phyloP scores from a whole-genome alignment of 2,329 filamentous ascomycete genomes.

The Aspergillus transmontanensis region DNA sequence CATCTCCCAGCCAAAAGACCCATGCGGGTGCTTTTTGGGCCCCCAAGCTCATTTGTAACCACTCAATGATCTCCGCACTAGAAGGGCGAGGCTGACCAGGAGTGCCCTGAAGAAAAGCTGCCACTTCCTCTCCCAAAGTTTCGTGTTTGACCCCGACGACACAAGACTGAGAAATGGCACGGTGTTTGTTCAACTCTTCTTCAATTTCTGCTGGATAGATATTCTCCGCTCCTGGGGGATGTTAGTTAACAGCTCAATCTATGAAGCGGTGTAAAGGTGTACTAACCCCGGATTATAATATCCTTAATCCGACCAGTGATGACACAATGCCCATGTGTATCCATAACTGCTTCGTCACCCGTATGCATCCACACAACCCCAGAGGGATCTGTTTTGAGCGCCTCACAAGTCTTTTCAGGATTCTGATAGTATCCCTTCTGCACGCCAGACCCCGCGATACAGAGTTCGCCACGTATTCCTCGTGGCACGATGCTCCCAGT shows the following conservation, averaged over 20 bases:
- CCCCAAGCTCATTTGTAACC: not conserved
- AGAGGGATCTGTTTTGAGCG: slow-evolving; percentile 63
- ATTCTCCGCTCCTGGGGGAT: not conserved
- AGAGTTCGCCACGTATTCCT: not conserved
- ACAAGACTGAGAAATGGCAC: not conserved
- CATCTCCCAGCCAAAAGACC: not conserved
- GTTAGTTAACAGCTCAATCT: not conserved
- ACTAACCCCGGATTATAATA: slow-evolving; percentile 67
- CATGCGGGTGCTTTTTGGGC: not conserved
- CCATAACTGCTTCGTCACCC: slow-evolving; percentile 56
- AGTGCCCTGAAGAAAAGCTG: not conserved
- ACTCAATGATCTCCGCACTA: not conserved
- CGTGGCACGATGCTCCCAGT: not conserved
- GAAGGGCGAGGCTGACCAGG: not conserved
- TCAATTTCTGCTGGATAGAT: slow-evolving; percentile 7
- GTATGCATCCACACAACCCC: slow-evolving; percentile 62
- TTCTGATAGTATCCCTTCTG: slow-evolving; percentile 49
- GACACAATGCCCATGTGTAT: slow-evolving; percentile 62
- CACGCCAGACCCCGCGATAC: not conserved
- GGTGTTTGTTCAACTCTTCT: not conserved
- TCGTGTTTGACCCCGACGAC: not conserved
- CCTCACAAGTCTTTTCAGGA: slow-evolving; percentile 59
- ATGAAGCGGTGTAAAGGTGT: no score
- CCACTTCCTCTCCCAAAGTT: slow-evolving; percentile 24
- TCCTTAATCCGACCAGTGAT: slow-evolving; percentile 77